Base-by-base conservation (phyloP, 257 asterid species). In the Dorcoceras hygrometricum region DNA sequence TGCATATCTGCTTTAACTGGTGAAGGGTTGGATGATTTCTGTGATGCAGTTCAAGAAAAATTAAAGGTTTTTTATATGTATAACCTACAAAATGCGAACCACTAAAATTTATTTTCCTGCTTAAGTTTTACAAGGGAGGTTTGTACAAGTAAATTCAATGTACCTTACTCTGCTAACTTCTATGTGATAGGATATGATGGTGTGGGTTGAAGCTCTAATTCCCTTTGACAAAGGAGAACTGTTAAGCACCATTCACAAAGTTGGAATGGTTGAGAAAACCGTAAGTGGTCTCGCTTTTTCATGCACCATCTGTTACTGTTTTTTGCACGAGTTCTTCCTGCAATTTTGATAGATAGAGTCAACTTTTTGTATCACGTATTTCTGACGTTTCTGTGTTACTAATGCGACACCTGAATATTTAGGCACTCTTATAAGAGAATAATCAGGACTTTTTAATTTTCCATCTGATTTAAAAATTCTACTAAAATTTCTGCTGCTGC, bases 141-240 rank as follows among this genome's bases (percentile, higher is more conserved):
- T 24, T 60, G 53, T 51, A 59, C 31, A 0, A 0, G 51, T 62
- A 36, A 24, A 71, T 53, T 48, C 59, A 32, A 10, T 56, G 64
- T 60, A 51, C 51, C 57, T 59, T 23, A 51, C 32, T 57, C 59
- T 25, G 43, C 68, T 70, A 43, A 43, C 18, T 60, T 70, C 55
- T 59, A 20, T 72, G 70, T 31, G 24, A 57, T 67, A 93, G 99
- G 96, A 93, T 82, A 78, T 76, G 65, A 90, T 93, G 99, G 96
- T 93, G 39, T 90, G 97, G 99, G 85, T 93, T 66, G 99, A 93
- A 83, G 99, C 97, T 72, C 74, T 93, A 78, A 86, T 93, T 63
- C 99, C 99, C 1, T 93, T 93, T 65, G 95, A 90, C 75, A 86
- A 90, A 77, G 99, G 96, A 64, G 97, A 93, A 72, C 94, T 93